These are phyloP conservation scores for Glaciozyma martinii DNA, from an alignment of 768 basidiomycete genomes.

Conservation along the genomic window DNA sequence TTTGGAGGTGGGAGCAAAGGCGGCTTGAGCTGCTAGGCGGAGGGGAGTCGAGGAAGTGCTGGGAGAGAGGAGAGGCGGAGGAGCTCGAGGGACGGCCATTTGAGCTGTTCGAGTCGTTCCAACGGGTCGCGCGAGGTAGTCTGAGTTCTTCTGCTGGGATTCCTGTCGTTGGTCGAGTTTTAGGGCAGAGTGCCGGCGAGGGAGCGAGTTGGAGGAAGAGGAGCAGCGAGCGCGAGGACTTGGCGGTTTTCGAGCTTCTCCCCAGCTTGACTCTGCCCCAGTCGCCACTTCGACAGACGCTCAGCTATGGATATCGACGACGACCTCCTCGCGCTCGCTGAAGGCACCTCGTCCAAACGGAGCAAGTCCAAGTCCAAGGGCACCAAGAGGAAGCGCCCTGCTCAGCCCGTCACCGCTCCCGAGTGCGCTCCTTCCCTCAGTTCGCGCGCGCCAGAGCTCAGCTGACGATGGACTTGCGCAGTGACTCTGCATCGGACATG, in stretches of 20 bases:
- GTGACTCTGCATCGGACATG: slow-evolving; percentile 26
- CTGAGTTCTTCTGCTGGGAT: no score
- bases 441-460: not conserved
- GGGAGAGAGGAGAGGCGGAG: slow-evolving; percentile 21
- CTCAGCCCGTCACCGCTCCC: not conserved
- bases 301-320: slow-evolving; percentile 41
- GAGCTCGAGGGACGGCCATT: not conserved
- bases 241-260: no score
- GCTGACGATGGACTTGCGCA: not conserved
- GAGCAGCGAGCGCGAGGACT: no score
- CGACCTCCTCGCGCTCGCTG: slow-evolving; percentile 72
- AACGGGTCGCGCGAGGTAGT: no score
- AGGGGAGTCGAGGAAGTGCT: slow-evolving; percentile 7
- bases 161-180: no score
- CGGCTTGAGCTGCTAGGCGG: slow-evolving; percentile 18
- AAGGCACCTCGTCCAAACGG: slow-evolving; percentile 44
- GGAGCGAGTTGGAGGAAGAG: no score
- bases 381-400: slow-evolving; percentile 19
- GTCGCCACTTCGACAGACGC: no score
- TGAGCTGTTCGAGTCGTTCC: no score
- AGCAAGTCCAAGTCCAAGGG: slow-evolving; percentile 5
- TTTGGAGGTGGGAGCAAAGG: slow-evolving; percentile 20
- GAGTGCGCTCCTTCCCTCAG: not conserved
- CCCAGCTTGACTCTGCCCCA: no score
- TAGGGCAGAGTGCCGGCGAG: no score